phyloP scores from a whole-genome alignment of 1,139 yeast species.

The Saccharomycopsis hybrid region DNA sequence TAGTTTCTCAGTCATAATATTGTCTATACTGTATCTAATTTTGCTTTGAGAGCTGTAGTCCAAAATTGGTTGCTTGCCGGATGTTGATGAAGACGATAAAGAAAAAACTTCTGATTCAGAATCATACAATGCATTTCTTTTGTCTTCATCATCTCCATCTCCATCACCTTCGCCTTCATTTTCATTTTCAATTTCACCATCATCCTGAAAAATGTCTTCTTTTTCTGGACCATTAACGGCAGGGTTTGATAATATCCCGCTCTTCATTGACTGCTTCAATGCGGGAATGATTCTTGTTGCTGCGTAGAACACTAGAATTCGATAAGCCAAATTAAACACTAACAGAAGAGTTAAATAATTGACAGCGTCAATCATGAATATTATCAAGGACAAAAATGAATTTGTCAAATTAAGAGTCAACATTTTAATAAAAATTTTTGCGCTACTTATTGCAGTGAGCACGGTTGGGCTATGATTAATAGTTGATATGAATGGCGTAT shows the following conservation, averaged over 20 bases:
- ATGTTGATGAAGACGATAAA: neutral
- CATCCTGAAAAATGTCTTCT: slow-evolving; percentile 13
- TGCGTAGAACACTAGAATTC: slow-evolving; percentile 83
- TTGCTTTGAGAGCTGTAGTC: neutral
- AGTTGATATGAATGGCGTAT: neutral
- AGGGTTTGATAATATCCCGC: neutral
- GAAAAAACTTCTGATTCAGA: neutral
- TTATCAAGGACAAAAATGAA: slow-evolving; percentile 60
- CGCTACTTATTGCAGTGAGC: slow-evolving; percentile 17
- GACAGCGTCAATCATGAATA: slow-evolving; percentile 60
- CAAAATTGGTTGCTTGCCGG: neutral
- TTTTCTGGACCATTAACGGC: neutral
- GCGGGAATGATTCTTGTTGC: slow-evolving; percentile 93
- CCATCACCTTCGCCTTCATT: slow-evolving; percentile 15
- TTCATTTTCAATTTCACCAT: slow-evolving; percentile 7
- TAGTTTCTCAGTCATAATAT: slow-evolving; percentile 20
- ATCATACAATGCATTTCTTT: slow-evolving; percentile 1
- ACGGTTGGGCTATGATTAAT: slow-evolving; percentile 8
- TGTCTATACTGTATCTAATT: neutral
- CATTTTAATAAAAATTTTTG: slow-evolving; percentile 29
- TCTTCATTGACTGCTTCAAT: slow-evolving; percentile 34
- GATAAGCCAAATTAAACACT: slow-evolving; percentile 70
- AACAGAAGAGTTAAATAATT: slow-evolving; percentile 79
- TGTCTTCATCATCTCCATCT: slow-evolving; percentile 5
- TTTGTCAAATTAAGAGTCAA: slow-evolving; percentile 40